These are phyloP conservation scores for Scheffersomyces amazonensis DNA, from an alignment of 805 yeast species.

Conservation along the genomic window DNA sequence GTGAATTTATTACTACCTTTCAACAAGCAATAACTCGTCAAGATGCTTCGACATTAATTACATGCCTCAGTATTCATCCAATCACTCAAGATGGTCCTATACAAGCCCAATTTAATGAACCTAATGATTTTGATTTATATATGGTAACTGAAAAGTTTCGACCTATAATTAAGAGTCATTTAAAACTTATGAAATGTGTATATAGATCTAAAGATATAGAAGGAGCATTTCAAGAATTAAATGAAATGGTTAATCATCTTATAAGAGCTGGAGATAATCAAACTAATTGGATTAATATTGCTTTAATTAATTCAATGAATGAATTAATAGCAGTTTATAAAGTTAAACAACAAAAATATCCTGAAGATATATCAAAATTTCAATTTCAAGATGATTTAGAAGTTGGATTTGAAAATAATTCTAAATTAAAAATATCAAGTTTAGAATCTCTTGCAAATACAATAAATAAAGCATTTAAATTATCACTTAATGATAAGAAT, in stretches of 20 bases:
- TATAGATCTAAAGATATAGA: constrained; percentile 30
- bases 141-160: constrained; percentile 35
- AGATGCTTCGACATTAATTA: constrained; percentile 15
- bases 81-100: constrained; percentile 24
- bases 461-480: constrained; percentile 69
- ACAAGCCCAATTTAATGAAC: constrained; percentile 31
- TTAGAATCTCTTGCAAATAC: constrained; percentile 59
- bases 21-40: constrained; percentile 14
- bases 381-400: constrained; percentile 10
- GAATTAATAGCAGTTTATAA: constrained; percentile 40
- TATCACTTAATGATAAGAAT: constrained; percentile 76
- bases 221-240: constrained; percentile 28
- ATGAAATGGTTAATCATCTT: constrained; percentile 42
- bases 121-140: constrained; percentile 39
- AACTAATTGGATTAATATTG: constrained; percentile 49
- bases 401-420: constrained; percentile 12
- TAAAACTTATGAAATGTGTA: constrained; percentile 33
- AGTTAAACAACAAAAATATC: constrained; percentile 27
- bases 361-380: constrained; percentile 17
- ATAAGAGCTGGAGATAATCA: constrained; percentile 54
- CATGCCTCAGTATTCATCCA: constrained; percentile 35
- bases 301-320: constrained; percentile 38
- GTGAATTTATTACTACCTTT: constrained; percentile 20
- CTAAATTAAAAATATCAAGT: constrained; percentile 15
- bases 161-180: constrained; percentile 28